A percentile compares a stretch with the other conserved stretches of the same genome.
phyloP scores from a whole-genome alignment of 305 asterid genomes.

The Fraxinus dipetala region DNA sequence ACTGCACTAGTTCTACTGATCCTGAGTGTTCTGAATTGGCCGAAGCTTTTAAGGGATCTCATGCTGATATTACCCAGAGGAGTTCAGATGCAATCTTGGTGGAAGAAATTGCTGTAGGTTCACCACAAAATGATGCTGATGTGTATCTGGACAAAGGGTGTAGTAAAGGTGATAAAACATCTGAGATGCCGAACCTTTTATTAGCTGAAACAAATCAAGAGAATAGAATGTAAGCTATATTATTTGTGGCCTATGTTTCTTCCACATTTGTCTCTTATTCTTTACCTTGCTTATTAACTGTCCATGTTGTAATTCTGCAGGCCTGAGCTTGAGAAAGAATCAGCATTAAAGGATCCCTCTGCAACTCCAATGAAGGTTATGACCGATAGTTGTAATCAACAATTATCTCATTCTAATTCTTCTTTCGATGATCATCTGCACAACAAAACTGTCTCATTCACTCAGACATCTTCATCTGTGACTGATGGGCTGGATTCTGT shows the following conservation, averaged over 20 bases:
- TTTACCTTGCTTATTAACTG: not conserved
- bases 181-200: slow-evolving; percentile 24
- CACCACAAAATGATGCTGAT: slow-evolving; percentile 29
- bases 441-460: slow-evolving; percentile 47
- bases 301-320: slow-evolving; percentile 28
- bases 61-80: slow-evolving; percentile 28
- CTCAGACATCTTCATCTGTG: slow-evolving; percentile 54
- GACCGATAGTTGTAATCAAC: slow-evolving; percentile 21
- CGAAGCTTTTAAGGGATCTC: slow-evolving; percentile 31
- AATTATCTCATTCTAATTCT: slow-evolving; percentile 40
- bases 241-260: not conserved
- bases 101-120: slow-evolving; percentile 33
- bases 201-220: slow-evolving; percentile 36
- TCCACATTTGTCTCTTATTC: slow-evolving; percentile 11
- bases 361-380: slow-evolving; percentile 41
- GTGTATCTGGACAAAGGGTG: slow-evolving; percentile 27
- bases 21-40: slow-evolving; percentile 31
- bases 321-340: slow-evolving; percentile 40
- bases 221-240: slow-evolving; percentile 40
- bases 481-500: slow-evolving; percentile 44
- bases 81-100: slow-evolving; percentile 32
- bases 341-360: slow-evolving; percentile 32
- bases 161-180: slow-evolving; percentile 37
- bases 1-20: slow-evolving; percentile 26
- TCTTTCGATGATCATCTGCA: slow-evolving; percentile 40